Conservation (phyloP, 495 filamentous ascomycete species). For the Geoglossum glabrum region DNA sequence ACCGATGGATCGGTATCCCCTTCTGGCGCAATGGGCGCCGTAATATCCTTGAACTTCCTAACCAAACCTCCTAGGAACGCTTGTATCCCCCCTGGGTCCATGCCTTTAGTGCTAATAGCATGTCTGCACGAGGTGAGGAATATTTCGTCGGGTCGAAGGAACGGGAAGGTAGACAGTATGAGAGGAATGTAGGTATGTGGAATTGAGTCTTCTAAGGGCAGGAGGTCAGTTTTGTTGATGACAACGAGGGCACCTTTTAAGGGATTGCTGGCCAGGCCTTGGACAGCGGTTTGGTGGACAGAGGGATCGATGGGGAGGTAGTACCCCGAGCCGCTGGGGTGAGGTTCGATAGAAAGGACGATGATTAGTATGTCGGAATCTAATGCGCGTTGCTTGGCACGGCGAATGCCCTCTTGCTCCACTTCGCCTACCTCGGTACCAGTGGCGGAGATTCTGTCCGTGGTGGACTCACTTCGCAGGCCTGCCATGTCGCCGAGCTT, state of each 20-base stretch:
- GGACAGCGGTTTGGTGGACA: constrained; percentile 34
- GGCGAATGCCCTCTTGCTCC: constrained; percentile 76
- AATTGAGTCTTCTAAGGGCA: constrained; percentile 16
- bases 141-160: constrained; percentile 24
- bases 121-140: constrained; percentile 52
- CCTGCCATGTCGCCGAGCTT: constrained; percentile 86
- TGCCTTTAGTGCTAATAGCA: constrained; percentile 1
- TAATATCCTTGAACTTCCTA: constrained; percentile 50
- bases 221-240: constrained; percentile 64
- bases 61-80: constrained; percentile 45
- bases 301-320: constrained; percentile 31
- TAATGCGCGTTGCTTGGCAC: constrained; percentile 60
- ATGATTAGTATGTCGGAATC: constrained; percentile 77
- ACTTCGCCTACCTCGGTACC: constrained; percentile 23
- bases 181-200: constrained; percentile 8
- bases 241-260: constrained; percentile 37
- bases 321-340: background rate
- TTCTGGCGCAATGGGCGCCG: constrained; percentile 28
- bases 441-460: background rate
- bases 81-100: constrained; percentile 47
- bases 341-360: constrained; percentile 46
- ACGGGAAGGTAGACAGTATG: constrained; percentile 6
- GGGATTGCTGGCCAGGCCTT: constrained; percentile 26
- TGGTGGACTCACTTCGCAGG: constrained; percentile 24
- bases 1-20: constrained; percentile 26